Base-by-base conservation (phyloP, 108 stramenopile species). In the Skeletonema grethae region DNA sequence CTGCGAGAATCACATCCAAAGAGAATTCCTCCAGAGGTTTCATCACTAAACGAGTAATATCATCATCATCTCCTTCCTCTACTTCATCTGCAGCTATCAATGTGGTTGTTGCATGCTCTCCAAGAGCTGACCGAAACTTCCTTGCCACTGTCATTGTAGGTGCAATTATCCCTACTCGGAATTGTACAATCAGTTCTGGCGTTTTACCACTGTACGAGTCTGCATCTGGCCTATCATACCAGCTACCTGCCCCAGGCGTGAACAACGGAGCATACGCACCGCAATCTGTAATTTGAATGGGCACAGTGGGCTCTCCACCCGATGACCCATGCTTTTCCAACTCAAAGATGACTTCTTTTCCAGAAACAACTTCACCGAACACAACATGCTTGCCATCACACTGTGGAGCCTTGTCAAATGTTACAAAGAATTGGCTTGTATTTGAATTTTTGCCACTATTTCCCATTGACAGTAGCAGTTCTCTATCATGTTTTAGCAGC, bases 391-490 rank as follows among this genome's bases (percentile, higher is more conserved):
- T 97, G 20, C 95, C 97, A 81, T 98, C 95, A 69, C 97, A 96
- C 70, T 95, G 90, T 10, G 94, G 85, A 9, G 88, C 77, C 24
- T 59, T 62, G 48, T 60, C 85, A 53, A 95, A 84, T 15, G 96
- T 97, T 24, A 99, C 70, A 74, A 96, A 97, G 80, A 97, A 98
- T 67, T 97, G 97, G 15, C 88, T 89, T 3, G 94, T 85, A 73
- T 98, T 98, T 61, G 91, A 87, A 78, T 97, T 96, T 79, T 96
- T 96, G 15, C 98, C 98, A 50, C 87, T 83, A 69, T 98, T 98
- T 11, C 96, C 96, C 96, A 97, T 97, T 24, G 93, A 92, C 13
- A 98, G 63, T 8, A 96, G 41, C 20, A 95, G 94, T 36, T 83
- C 75, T 53, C 83, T 73, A 60, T 93, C 82, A 69, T 97, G 98